These are phyloP conservation scores for Inonotus hispidus DNA, from an alignment of 1,284 basidiomycete species.

Conservation along the genomic window DNA sequence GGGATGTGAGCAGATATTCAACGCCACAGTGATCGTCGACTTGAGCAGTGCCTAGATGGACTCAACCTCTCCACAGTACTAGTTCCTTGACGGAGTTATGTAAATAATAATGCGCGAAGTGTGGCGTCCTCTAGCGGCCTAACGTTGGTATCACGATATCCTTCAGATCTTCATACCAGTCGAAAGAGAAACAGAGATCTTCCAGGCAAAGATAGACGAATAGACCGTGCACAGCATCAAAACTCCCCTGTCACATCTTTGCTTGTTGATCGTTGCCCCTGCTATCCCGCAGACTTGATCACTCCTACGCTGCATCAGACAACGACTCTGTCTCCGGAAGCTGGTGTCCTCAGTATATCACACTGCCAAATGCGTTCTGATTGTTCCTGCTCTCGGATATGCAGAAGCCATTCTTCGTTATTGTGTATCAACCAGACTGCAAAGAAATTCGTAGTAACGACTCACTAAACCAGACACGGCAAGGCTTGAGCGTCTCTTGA, in stretches of 20 bases:
- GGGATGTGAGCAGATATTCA: background rate
- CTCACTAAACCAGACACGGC: too few species aligned
- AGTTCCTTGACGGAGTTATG: background rate
- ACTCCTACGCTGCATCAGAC: too few species aligned
- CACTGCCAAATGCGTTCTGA: background rate
- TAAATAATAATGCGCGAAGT: background rate
- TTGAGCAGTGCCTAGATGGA: background rate
- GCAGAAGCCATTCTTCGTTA: too few species aligned
- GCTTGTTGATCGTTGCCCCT: too few species aligned
- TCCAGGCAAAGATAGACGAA: constrained; percentile 1
- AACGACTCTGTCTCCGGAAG: background rate
- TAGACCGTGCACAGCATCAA: constrained; percentile 1
- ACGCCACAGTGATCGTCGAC: background rate
- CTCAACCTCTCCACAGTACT: background rate
- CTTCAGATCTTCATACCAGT: background rate
- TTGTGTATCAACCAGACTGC: too few species aligned
- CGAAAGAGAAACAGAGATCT: background rate
- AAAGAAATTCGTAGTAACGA: too few species aligned
- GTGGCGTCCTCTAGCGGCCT: background rate
- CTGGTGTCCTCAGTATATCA: background rate
- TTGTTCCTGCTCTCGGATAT: background rate
- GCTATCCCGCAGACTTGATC: too few species aligned
- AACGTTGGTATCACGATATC: background rate
- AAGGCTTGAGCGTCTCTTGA: too few species aligned
- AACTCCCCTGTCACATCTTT: background rate